Evolutionary conservation across 2,329 filamentous ascomycete species (phyloP), one percentile per base, ranked within the genome.

Genomic region (Colletotrichum brevisporum): DNA sequence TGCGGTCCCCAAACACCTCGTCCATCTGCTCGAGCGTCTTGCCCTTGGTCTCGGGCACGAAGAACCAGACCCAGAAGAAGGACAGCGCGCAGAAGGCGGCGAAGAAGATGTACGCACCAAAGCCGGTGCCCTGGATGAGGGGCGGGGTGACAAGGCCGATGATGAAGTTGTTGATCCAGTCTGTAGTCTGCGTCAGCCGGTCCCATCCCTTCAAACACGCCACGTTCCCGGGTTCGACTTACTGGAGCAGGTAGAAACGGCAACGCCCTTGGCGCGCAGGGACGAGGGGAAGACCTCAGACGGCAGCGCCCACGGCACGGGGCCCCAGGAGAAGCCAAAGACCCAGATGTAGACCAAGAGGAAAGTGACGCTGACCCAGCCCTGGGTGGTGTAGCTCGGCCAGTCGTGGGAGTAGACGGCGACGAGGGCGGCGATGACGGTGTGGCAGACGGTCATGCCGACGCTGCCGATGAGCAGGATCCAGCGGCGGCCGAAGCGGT

Each of bases 271-370:
- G 10, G 76, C 74, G 27, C 76, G 74, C 24, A 78, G 71, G 54
- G 78, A 76, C 0, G 79, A 73, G 0, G 81, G 80, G 66, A 82
- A 81, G 63, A 83, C 79, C 70, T 83, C 82, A 0, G 76, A 76
- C 6, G 77, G 78, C 56, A 82, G 80, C 0, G 78, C 74, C 79
- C 78, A 80, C 0, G 77, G 76, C 16, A 86, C 83, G 56, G 84
- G 83, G 16, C 84, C 86, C 86, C 88, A 91, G 0, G 84, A 85
- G 0, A 83, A 85, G 2, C 88, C 89, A 69, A 91, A 92, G 2
- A 81, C 78, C 47, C 89, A 75, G 83, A 90, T 90, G 75, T 89
- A 69, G 3, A 69, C 27, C 21, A 69, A 26, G 24, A 69, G 18
- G 54, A 69, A 69, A 26, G 85, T 84, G 0, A 89, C 85, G 1